Conservation (phyloP, 2,329 filamentous ascomycete genomes). For the Volutella citrinella region DNA sequence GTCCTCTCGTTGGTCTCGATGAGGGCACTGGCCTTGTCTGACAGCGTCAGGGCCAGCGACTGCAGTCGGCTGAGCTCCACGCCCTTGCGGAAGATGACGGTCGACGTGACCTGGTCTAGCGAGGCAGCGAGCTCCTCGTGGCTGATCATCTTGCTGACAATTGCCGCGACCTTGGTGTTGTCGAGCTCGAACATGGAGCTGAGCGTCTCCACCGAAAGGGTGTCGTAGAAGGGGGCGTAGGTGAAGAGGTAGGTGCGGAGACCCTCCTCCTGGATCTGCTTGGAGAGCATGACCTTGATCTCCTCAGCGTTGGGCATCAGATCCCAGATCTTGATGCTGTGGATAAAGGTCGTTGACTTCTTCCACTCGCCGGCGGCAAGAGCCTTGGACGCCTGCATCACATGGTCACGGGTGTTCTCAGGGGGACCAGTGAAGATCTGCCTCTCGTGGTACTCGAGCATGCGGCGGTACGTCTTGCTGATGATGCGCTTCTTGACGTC, state of each 20-base stretch:
- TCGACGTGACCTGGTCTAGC: constrained; percentile 94
- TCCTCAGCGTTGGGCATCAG: constrained; percentile 88
- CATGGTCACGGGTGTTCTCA: constrained; percentile 97
- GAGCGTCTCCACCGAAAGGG: constrained; percentile 80
- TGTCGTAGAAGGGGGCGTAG: constrained; percentile 99
- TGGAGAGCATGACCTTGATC: constrained; percentile 95
- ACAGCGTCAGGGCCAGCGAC: constrained; percentile 87
- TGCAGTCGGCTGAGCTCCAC: constrained; percentile 96
- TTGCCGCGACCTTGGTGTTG: constrained; percentile 84
- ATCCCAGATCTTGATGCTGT: constrained; percentile 99
- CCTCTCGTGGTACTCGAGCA: constrained; percentile 98
- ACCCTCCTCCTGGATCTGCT: constrained; percentile 98
- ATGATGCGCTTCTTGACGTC: constrained; percentile 97
- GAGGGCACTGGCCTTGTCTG: constrained; percentile 92
- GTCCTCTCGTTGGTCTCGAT: constrained; percentile 98
- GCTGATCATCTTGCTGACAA: constrained; percentile 99
- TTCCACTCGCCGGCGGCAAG: constrained; percentile 98
- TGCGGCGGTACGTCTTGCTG: constrained; percentile 98
- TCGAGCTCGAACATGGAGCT: constrained; percentile 94
- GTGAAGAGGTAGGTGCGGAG: constrained; percentile 98
- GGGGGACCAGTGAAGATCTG: constrained; percentile 98
- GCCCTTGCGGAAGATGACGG: constrained; percentile 98
- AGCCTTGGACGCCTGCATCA: constrained; percentile 98
- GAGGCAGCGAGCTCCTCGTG: constrained; percentile 97
- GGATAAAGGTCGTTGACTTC: constrained; percentile 89